phyloP scores from a whole-genome alignment of 208 protist genomes.

The Crithidia fasciculata region DNA sequence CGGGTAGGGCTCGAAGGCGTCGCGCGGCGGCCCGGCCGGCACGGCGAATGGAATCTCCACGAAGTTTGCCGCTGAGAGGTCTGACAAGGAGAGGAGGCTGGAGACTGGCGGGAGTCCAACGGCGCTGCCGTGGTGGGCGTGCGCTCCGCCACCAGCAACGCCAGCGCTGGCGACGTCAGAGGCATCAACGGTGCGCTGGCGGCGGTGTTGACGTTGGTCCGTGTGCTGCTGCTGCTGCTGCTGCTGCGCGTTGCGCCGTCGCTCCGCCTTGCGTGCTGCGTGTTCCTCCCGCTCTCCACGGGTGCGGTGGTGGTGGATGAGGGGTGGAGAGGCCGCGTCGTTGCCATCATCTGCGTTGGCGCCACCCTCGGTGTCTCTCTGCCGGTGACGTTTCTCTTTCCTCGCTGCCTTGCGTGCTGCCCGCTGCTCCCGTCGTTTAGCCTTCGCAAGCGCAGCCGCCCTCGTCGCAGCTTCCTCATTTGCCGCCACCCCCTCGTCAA shows the following conservation, averaged over 20 bases:
- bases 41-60: conserved; percentile 38
- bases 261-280: not conserved
- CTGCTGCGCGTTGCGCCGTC: too few relatives aligned
- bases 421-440: not conserved
- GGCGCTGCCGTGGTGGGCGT: not conserved
- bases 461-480: not conserved
- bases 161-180: not conserved
- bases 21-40: conserved; percentile 17
- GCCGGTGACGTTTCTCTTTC: not conserved
- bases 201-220: too few relatives aligned
- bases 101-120: conserved; percentile 2
- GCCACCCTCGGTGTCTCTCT: not conserved
- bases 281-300: not conserved
- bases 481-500: not conserved
- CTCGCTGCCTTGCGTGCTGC: not conserved
- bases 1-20: conserved; percentile 14
- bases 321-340: not conserved
- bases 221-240: too few relatives aligned
- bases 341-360: not conserved
- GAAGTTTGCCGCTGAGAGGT: conserved; percentile 25
- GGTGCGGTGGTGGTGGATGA: not conserved
- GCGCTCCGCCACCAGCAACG: not conserved
- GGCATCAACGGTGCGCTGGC: not conserved
- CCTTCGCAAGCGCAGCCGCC: not conserved
- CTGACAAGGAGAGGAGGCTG: conserved; percentile 3